Base-by-base conservation (phyloP, 805 yeast genomes). In the Saturnispora besseyi region DNA sequence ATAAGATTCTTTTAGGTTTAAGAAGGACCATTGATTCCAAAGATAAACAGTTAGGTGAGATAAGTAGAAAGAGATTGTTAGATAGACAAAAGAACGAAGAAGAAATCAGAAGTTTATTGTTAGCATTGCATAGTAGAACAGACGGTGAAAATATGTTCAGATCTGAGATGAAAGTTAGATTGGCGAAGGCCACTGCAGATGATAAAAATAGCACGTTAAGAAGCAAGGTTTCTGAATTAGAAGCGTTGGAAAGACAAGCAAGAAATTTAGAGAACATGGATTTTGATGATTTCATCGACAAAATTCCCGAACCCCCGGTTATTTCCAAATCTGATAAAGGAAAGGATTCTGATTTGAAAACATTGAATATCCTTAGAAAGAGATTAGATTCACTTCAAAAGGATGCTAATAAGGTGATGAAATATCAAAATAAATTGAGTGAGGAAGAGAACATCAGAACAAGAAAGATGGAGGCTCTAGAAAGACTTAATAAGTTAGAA, bases 231-330 rank as follows among this genome's bases (percentile, higher is more conserved):
- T 28, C 37, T 3, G 46, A 49, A 15, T 30, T 51, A 21, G 56
- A 53, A 37, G 44, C 31, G n/a, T 73, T 90, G 48, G 96, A 87
- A 61, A 76, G 78, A 44, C 86, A 87, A 69, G 96, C 96, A 0
- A 71, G 95, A 53, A 86, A 84, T 59, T 72, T 91, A 51, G 97
- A 91, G 62, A 82, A 80, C 77, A 84, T 86, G 21, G 93, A 88
- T 56, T 89, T 87, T 59, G 82, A 77, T 28, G 86, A 80, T 12
- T 55, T 58, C 18, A 41, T 50, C n/a, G 55, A 51, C 11, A 51
- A 51, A 31, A 51, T 55, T 8, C 56, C 56, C 1, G 56, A 47
- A 15, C 44, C 55, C 2, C 47, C 49, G 29, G 41, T 40, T 9
- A 36, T 45, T 33, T 18, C 21, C 21, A 18, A 28, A 21, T 40